phyloP scores from a whole-genome alignment of 176 grass and related monocot genomes.

The Oryza rufipogon region DNA sequence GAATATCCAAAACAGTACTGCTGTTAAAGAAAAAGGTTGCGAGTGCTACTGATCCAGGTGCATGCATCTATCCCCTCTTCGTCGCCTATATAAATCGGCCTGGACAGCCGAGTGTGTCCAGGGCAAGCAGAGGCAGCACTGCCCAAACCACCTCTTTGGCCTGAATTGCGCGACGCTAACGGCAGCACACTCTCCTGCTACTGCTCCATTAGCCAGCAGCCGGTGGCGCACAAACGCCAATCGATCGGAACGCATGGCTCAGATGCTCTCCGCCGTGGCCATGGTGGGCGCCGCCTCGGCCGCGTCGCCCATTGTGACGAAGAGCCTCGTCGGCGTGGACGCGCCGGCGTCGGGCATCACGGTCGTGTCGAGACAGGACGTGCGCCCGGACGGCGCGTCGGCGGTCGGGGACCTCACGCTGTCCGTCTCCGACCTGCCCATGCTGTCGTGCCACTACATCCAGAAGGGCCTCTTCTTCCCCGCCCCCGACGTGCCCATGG shows the following conservation, averaged over 20 bases:
- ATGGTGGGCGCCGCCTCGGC: slow-evolving; percentile 46
- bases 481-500: slow-evolving; percentile 55
- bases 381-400: slow-evolving; percentile 59
- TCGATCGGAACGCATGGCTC: slow-evolving; percentile 47
- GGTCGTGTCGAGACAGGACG: slow-evolving; percentile 62
- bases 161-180: neutral
- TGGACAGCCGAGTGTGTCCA: slow-evolving; percentile 17
- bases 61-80: slow-evolving; percentile 32
- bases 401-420: slow-evolving; percentile 65
- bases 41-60: slow-evolving; percentile 34
- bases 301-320: slow-evolving; percentile 50
- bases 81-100: slow-evolving; percentile 61
- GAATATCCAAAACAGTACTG: slow-evolving; percentile 46
- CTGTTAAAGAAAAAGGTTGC: neutral
- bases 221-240: slow-evolving; percentile 20
- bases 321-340: slow-evolving; percentile 43
- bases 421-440: slow-evolving; percentile 92
- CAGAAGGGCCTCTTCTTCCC: slow-evolving; percentile 97
- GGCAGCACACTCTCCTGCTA: neutral
- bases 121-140: slow-evolving; percentile 33
- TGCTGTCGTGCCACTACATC: slow-evolving; percentile 99
- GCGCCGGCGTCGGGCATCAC: slow-evolving; percentile 48
- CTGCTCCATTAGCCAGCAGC: slow-evolving; percentile 31
- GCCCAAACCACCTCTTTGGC: slow-evolving; percentile 46
- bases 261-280: slow-evolving; percentile 50